Percentiles rank a stretch among this genome's conserved stretches.
Evolutionary conservation across 768 basidiomycete genomes (phyloP).

Genomic region (Rhizopogon vulgaris): DNA sequence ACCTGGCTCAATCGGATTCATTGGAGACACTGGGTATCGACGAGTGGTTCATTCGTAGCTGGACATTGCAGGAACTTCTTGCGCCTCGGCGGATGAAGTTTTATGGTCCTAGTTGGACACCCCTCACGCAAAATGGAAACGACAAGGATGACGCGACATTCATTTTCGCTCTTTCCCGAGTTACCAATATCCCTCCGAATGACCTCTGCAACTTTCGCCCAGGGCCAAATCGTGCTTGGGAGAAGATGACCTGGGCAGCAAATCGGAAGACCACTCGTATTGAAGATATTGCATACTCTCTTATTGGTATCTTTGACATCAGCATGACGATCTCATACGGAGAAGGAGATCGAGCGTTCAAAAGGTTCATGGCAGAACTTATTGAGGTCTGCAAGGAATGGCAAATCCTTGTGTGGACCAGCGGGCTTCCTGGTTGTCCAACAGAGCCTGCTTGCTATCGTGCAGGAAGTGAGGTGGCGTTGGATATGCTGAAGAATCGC

Average conservation of each 20-base stretch:
- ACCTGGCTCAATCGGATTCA: neutral
- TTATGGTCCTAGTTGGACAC: constrained; percentile 6
- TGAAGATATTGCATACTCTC: constrained; percentile 20
- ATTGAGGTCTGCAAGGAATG: constrained; percentile 11
- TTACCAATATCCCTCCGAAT: constrained; percentile 8
- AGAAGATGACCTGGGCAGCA: constrained; percentile 19
- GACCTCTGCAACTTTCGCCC: constrained; percentile 13
- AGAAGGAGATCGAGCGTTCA: constrained; percentile 17
- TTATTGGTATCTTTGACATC: constrained; percentile 19
- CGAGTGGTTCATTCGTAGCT: constrained; percentile 1
- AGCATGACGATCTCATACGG: constrained; percentile 18
- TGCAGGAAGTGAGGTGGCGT: neutral
- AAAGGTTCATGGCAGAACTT: constrained; percentile 16
- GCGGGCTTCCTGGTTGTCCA: constrained; percentile 12
- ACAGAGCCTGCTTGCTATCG: constrained; percentile 13
- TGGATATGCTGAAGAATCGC: neutral
- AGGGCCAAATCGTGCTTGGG: constrained; percentile 11
- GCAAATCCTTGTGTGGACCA: constrained; percentile 14
- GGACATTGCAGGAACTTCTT: constrained; percentile 1
- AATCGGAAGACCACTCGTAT: constrained; percentile 15
- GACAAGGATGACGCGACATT: constrained; percentile 14
- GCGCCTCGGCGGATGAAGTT: neutral
- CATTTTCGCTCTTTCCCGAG: constrained; percentile 5
- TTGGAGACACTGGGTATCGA: neutral
- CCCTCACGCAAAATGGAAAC: constrained; percentile 6